phyloP scores from a whole-genome alignment of 169 alveolate genomes.

The Plasmodium vivax region DNA sequence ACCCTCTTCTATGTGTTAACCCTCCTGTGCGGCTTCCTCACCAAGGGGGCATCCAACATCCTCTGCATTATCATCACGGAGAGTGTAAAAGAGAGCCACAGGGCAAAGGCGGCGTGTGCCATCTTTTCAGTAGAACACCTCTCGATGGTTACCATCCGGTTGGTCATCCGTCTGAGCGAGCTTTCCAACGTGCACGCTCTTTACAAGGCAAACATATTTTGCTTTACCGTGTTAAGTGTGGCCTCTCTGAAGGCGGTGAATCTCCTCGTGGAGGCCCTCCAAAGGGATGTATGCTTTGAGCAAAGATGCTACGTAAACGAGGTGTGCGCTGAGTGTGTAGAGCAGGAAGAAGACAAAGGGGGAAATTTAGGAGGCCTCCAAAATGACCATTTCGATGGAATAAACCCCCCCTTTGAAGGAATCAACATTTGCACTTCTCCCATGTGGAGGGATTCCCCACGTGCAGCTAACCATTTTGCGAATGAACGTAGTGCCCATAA shows the following conservation, averaged over 20 bases:
- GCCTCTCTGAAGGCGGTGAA: neutral
- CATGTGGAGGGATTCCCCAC: neutral
- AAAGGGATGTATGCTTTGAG: no score
- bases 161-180: neutral
- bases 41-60: conserved; percentile 9
- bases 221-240: neutral
- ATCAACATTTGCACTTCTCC: neutral
- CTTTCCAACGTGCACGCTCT: neutral
- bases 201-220: neutral
- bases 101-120: neutral
- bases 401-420: neutral
- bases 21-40: conserved; percentile 1
- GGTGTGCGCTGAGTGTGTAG: neutral
- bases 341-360: neutral
- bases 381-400: neutral
- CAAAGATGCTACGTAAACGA: neutral
- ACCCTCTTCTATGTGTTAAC: neutral
- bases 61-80: conserved; percentile 35
- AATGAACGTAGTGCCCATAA: neutral
- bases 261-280: neutral
- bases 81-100: conserved; percentile 2
- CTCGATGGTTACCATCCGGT: neutral
- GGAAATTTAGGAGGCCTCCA: neutral
- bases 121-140: neutral
- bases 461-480: neutral